Percentiles rank a stretch among this genome's conserved stretches.
phyloP scores from a whole-genome alignment of 352 stramenopile species.

The Pythium pyrilobum region DNA sequence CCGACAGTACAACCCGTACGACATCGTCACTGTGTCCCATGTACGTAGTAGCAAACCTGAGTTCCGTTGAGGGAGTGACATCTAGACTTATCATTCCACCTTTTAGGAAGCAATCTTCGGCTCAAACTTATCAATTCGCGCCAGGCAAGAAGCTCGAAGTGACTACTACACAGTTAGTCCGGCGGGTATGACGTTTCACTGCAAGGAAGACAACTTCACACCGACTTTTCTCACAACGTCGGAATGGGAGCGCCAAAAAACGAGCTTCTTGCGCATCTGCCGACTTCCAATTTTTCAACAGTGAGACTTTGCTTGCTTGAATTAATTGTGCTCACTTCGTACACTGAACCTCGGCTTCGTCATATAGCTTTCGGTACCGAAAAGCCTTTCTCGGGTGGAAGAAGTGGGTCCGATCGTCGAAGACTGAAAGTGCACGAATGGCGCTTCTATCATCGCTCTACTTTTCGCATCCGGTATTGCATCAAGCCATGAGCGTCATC shows the following conservation, averaged over 20 bases:
- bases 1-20: constrained; percentile 58
- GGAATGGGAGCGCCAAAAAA: constrained; percentile 54
- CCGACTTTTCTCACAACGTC: constrained; percentile 33
- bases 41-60: constrained; percentile 19
- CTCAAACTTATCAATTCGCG: constrained; percentile 5
- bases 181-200: constrained; percentile 54
- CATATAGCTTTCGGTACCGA: constrained; percentile 52
- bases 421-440: constrained; percentile 37
- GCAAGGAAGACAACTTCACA: constrained; percentile 37
- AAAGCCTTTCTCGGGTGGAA: constrained; percentile 62
- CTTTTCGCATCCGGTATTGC: constrained; percentile 39
- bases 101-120: constrained; percentile 19
- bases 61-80: no score
- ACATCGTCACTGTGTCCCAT: constrained; percentile 54
- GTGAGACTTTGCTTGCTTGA: constrained; percentile 17
- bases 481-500: constrained; percentile 30
- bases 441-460: constrained; percentile 38
- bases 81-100: no score
- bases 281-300: constrained; percentile 41
- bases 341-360: not conserved
- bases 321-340: not conserved
- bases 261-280: constrained; percentile 33
- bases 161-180: constrained; percentile 73
- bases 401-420: constrained; percentile 37
- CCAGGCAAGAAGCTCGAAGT: constrained; percentile 14